Percentiles rank a stretch among this genome's conserved stretches.
phyloP scores from a whole-genome alignment of 2,329 filamentous ascomycete species.

The Colletotrichum nymphaeae region DNA sequence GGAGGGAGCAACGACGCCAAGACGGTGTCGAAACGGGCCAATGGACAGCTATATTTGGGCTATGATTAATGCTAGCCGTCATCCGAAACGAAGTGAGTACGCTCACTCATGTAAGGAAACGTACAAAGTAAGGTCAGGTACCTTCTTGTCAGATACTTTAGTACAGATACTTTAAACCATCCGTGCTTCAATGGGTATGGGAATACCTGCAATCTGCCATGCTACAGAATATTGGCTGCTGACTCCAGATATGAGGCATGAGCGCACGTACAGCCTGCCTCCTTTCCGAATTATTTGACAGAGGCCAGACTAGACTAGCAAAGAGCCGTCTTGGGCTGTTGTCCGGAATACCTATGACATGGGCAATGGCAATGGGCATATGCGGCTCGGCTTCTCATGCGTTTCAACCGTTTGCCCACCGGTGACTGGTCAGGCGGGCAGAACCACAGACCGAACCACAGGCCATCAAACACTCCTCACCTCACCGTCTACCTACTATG shows the following conservation, averaged over 20 bases:
- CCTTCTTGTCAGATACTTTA: background rate
- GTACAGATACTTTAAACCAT: background rate
- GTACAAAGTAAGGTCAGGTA: no score
- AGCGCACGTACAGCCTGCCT: background rate
- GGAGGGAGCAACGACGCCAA: background rate
- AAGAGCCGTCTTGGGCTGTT: background rate
- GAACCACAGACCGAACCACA: background rate
- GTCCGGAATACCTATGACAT: background rate
- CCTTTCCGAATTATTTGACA: background rate
- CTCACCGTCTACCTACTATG: background rate
- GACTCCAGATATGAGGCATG: background rate
- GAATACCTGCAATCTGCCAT: background rate
- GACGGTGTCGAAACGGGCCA: slow-evolving; percentile 21
- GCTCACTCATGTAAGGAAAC: no score
- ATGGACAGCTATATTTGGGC: slow-evolving; percentile 29
- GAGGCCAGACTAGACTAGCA: background rate
- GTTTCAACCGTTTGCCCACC: slow-evolving; percentile 24
- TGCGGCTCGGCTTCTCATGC: slow-evolving; percentile 7
- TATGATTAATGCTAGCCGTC: slow-evolving; percentile 28
- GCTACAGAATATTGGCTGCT: background rate
- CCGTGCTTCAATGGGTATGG: background rate
- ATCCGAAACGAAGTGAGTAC: slow-evolving; percentile 21
- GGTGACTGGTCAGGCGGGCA: background rate
- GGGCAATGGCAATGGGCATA: background rate
- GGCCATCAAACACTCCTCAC: background rate